Conservation (phyloP, 2,329 filamentous ascomycete genomes). For the Sarocladium brachiariae region DNA sequence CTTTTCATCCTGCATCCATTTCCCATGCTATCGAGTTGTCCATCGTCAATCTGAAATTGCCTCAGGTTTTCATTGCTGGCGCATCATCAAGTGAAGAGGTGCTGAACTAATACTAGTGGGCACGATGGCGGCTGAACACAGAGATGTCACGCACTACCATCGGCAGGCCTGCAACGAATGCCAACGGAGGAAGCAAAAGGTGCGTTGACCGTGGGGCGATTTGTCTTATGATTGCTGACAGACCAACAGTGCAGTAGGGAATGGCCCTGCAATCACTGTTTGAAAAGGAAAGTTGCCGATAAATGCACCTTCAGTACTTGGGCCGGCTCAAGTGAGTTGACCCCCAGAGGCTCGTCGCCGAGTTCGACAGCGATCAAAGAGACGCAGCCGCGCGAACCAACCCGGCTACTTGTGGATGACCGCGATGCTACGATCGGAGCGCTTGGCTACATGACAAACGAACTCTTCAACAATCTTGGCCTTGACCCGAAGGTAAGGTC, state of each 20-base stretch:
- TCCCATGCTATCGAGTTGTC: no score
- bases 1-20: constrained; percentile 2
- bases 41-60: no score
- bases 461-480: constrained; percentile 5
- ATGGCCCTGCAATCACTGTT: constrained; percentile 27
- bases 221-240: neutral
- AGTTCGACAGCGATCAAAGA: constrained; percentile 8
- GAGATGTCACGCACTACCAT: neutral
- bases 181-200: constrained; percentile 33
- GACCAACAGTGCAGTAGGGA: constrained; percentile 23
- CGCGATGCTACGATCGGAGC: neutral
- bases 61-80: neutral
- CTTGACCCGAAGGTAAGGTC: constrained; percentile 4
- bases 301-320: constrained; percentile 21
- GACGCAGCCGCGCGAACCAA: neutral
- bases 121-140: neutral
- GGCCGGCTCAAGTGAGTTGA: neutral
- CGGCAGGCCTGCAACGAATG: constrained; percentile 34
- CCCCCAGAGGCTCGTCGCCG: no score
- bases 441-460: constrained; percentile 6
- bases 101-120: neutral
- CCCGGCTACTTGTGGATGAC: neutral
- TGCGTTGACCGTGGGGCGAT: constrained; percentile 13
- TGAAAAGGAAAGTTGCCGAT: constrained; percentile 23
- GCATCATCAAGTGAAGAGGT: neutral